Base-by-base conservation (phyloP, 129 eudicot genomes). In the Smallanthus sonchifolius region DNA sequence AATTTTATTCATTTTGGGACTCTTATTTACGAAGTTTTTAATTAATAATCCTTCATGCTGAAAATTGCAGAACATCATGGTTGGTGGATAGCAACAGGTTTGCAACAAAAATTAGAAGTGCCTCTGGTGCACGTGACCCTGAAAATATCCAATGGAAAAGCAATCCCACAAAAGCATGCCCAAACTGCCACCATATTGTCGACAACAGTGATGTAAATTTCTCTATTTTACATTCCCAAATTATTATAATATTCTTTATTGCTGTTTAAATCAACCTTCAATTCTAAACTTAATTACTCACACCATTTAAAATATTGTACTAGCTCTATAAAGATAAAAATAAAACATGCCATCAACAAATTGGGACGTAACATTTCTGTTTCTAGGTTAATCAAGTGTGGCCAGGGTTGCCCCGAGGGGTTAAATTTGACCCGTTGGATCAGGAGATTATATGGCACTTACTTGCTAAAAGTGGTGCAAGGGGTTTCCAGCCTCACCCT, bases 361-460 rank as follows among this genome's bases (percentile, higher is more conserved):
- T 74, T 44, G 39, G 55, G 7, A 65, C 5, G 37, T 13, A 7
- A 28, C 49, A 4, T 35, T 45, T 35, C 4, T 66, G 57, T 68
- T 66, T 24, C 75, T 87, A 95, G 97, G 90, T 88, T 30, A 76
- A 72, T 62, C 90, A 88, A 42, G 95, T 76, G 36, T 95, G 99
- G 99, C 99, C 99, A 0, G 97, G 99, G 72, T 79, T 95, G 81
- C 99, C 97, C 2, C 83, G 85, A 28, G 99, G 99, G 17, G 99
- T 95, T 44, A 95, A 95, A 71, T 95, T 95, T 73, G 99, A 95
- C 73, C 99, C 99, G 3, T 66, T 91, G 75, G 97, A 91, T 75
- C 97, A 86, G 30, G 99, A 95, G 67, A 88, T 91, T 55, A 80
- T 95, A 5, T 87, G 89, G 86, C 97, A 95, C 84, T 86, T 95